Evolutionary conservation across 176 grass and related monocot species (phyloP), one percentile per base, ranked within the genome.

Genomic region (Oryza punctata): DNA sequence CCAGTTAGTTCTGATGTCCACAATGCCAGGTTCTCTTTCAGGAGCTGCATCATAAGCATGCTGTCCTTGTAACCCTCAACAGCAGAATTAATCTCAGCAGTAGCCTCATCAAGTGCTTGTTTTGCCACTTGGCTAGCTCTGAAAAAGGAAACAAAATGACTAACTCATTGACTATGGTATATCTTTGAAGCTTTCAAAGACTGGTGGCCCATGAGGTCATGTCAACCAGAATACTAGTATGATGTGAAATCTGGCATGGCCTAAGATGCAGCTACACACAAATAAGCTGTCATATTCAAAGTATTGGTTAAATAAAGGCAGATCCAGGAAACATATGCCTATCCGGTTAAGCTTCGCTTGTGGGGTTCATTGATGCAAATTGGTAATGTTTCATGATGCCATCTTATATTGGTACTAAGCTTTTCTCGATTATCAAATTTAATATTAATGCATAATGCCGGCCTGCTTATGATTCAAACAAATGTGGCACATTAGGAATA

Each of bases 21-120:
- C 72, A 94, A 78, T 68, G 75, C 67, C 50, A 94, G 66, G 82
- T 94, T 97, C 71, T 93, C 90, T 82, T 83, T 89, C 70, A 97
- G 71, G 85, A 94, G 78, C 67, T 94, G 86, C 63, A 97, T 85
- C 79, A 94, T 91, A 79, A 93, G 49, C 78, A 72, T 65, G 81
- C 84, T 93, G 28, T 94, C 90, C 14, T 88, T 88, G 78, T 91
- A 86, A 70, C 28, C 78, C 1, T 87, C 90, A 43, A 88, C 90
- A 64, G 85, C 38, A 40, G 82, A 90, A 57, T 88, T 92, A 41
- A 94, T 45, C 78, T 94, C 92, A 65, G 49, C 7, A 79, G 85
- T n/a, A 89, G 90, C 90, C 76, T 94, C 90, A 87, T 92, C 86
- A 91, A 92, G 89, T 83, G 95, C 92, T 86, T 89, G 90, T 76